Evolutionary conservation across 2,329 filamentous ascomycete species (phyloP), one percentile per base, ranked within the genome.

Genomic region (Fusarium vanettenii): DNA sequence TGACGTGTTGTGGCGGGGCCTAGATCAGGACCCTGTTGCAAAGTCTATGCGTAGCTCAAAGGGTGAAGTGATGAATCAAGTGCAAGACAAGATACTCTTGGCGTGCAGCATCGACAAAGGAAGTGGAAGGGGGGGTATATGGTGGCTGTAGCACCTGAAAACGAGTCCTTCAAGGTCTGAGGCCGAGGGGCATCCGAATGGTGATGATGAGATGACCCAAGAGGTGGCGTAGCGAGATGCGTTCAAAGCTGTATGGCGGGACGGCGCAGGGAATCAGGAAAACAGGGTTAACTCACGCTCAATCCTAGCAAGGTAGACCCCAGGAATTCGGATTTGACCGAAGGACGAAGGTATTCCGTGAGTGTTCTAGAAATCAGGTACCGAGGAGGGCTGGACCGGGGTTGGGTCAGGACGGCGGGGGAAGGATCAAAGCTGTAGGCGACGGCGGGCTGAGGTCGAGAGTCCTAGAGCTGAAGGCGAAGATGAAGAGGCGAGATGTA

Each of bases 1-100:
- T 76, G 73, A 75, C 71, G 76, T 78, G 76, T 76, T 78, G 74
- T 78, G 76, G 76, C 76, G 73, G 76, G 76, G 70, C 71, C 73
- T 45, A 72, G 68, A 75, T 74, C 66, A 75, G 69, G 67, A 76
- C 60, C 74, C 60, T 67, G 71, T 69, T 59, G 66, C 60, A 60
- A 59, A 70, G 64, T 56, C 60, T 59, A 69, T 66, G 67, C 72
- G 64, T 64, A 76, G 37, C 33, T 65, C 60, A 67, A 66, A 70
- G 65, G 61, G 60, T 67, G 43, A 60, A 56, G 48, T 64, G 59
- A 59, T 41, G 37, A 45, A 37, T 64, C 57, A 69, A 66, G 56
- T 66, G 52, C 33, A 55, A 62, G 43, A 35, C 6, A 39, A 57
- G 45, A 37, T 59, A 37, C 50, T 61, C 52, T 37, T 57, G 50